Evolutionary conservation across 176 grass and related monocot genomes (phyloP), one percentile per base, ranked within the genome.

Genomic region (Stipa capillata): DNA sequence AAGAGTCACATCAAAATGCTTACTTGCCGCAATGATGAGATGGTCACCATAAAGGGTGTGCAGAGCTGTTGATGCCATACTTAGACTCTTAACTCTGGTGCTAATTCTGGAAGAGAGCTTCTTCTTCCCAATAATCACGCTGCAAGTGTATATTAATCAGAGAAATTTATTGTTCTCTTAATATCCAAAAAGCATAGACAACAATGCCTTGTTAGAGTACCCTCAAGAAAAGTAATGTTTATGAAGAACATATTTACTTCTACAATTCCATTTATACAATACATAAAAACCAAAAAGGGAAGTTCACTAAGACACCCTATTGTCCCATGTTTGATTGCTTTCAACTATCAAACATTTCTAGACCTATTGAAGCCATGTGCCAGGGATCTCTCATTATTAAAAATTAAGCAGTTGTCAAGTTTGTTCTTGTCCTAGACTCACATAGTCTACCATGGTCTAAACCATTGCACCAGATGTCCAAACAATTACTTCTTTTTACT

Each of bases 21-120:
- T 28, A 80, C 77, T 14, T 33, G 35, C 52, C 72, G 51, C 45
- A 75, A 3, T 12, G 11, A 8, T 41, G 13, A 43, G 10, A 83
- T 75, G 6, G 69, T 83, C 15, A 0, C 4, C 59, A 74, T 43
- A 74, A 65, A 41, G 72, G 81, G 73, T 83, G 70, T 1, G 0
- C 0, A 18, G 1, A 33, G 17, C 18, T 75, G 70, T 54, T 43
- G 12, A 83, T 75, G 34, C 41, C 81, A 65, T 75, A 74, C 70
- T 29, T 75, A 42, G 24, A 65, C n/a, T 31, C 61, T 83, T 35
- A 83, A 83, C 34, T 83, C 70, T 50, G 45, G 58, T 43, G 74
- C 70, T 75, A 10, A 33, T 54, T 65, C 58, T 65, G 11, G 34
- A 57, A 74, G 35, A 57, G 72, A 36, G 34, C 25, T 56, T 74